These are phyloP conservation scores for Cucumis sativus DNA, from an alignment of 306 rosid species.

Conservation along the genomic window Cucumber_9930_V3 NC_026657.2:35031501-35032000, in stretches of 20 bases:
- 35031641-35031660: not conserved
- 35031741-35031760: not conserved
- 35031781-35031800: not conserved
- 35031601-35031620: not conserved
- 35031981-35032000: too few species aligned
- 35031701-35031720: not conserved
- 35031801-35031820: not conserved
- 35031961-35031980: too few species aligned
- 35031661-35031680: not conserved
- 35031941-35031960: too few species aligned
- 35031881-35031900: too few species aligned
- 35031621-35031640: not conserved
- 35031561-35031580: constrained; percentile 77
- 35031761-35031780: not conserved
- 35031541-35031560: constrained; percentile 73
- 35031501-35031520: constrained; percentile 61
- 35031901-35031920: too few species aligned
- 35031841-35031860: too few species aligned
- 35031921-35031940: too few species aligned
- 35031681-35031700: not conserved
- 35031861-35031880: too few species aligned
- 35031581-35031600: not conserved
- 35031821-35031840: too few species aligned
- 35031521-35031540: constrained; percentile 53
- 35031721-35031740: not conserved